Evolutionary conservation across 2,329 filamentous ascomycete species (phyloP), one percentile per base, ranked within the genome.

Genomic region (Nothophoma quercina): DNA sequence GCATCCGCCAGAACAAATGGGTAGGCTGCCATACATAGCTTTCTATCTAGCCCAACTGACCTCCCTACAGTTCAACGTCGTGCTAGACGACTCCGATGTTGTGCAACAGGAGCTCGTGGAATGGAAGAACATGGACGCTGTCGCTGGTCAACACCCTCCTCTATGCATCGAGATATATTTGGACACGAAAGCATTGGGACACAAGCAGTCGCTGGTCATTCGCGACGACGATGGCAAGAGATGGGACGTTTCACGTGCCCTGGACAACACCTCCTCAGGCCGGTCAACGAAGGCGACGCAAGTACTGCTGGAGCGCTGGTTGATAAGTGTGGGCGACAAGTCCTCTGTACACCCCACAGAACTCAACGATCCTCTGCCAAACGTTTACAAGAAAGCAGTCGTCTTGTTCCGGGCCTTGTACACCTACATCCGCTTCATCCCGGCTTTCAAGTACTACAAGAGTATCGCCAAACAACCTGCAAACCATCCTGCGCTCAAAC

Each of bases 331-430:
- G 50, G 90, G 90, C 69, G 84, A 85, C 62, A 77, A 69, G 51
- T 60, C 51, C 74, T 80, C 51, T 71, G 79, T 71, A 71, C 81
- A 84, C 69, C 90, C 49, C 65, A 79, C 78, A 30, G 83, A 86
- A 53, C 73, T 86, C 43, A 80, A 75, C 45, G 79, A 84, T 38
- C 79, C 84, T 25, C 79, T 98, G 43, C 92, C 95, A 12, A 93
- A 91, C 44, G 87, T 96, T 52, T 99, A 99, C 82, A 99, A 99
- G 78, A 95, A 96, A 77, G 91, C 90, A 65, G 96, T 99, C 59
- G 89, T 98, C 62, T 86, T 97, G 64, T 97, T 98, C 76, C 85
- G 95, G 55, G 92, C 92, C 1, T 82, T 99, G 36, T 96, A 90
- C 73, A 86, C 90, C 41, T 89, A 90, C 47, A 85, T 91, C 32